Evolutionary conservation across 2,329 filamentous ascomycete genomes (phyloP).

Genomic region (Cladophialophora yegresii): DNA sequence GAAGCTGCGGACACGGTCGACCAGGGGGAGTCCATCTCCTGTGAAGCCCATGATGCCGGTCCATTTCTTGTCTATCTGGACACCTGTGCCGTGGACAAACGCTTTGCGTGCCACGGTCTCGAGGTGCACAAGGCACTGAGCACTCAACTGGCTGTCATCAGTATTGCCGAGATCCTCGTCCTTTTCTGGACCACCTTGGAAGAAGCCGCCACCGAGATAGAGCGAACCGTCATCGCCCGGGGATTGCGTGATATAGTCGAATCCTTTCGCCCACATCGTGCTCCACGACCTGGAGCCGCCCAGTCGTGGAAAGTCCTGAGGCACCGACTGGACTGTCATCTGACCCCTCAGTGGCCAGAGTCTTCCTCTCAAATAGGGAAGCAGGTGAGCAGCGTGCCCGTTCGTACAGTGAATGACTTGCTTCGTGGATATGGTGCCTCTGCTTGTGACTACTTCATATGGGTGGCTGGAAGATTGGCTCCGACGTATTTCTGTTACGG

Average conservation of each 20-base stretch:
- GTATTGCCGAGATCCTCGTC: constrained; percentile 42
- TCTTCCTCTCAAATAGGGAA: constrained; percentile 44
- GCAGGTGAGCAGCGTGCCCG: constrained; percentile 46
- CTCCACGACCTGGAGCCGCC: constrained; percentile 34
- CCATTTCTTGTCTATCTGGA: constrained; percentile 37
- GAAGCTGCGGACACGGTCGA: constrained; percentile 34
- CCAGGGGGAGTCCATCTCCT: constrained; percentile 38
- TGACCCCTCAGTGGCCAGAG: constrained; percentile 47
- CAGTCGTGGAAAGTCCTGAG: constrained; percentile 34
- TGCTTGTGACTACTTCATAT: constrained; percentile 42
- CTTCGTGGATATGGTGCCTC: constrained; percentile 42
- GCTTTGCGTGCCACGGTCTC: constrained; percentile 19
- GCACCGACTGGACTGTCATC: constrained; percentile 48
- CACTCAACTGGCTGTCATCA: constrained; percentile 40
- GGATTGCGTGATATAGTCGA: constrained; percentile 34
- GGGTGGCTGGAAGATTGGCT: constrained; percentile 29
- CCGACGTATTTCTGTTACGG: constrained; percentile 23
- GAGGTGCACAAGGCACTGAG: constrained; percentile 27
- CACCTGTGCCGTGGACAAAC: constrained; percentile 17
- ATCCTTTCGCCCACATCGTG: constrained; percentile 27
- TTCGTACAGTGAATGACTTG: constrained; percentile 51
- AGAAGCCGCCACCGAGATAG: constrained; percentile 28
- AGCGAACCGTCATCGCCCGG: constrained; percentile 29
- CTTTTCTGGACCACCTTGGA: constrained; percentile 40
- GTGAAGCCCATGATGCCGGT: constrained; percentile 42